Conservation (phyloP, 441 rosid species). For the Adansonia madagascariensis region DNA sequence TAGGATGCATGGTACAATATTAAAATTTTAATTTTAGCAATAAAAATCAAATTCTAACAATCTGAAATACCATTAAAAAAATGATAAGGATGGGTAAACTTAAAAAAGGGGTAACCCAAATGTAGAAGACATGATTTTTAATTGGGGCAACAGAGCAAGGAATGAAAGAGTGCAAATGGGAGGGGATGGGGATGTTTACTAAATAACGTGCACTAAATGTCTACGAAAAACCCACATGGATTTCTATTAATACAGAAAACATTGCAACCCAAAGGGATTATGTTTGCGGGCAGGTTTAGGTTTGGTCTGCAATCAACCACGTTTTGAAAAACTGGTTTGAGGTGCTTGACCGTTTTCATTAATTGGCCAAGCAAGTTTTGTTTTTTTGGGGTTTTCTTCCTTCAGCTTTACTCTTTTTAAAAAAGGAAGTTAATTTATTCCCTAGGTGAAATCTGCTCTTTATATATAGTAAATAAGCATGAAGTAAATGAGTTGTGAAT, state of each 20-base stretch:
- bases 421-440: not conserved
- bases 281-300: not conserved
- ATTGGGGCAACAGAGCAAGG: not conserved
- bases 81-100: not conserved
- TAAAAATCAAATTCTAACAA: not conserved
- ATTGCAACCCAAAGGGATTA: not conserved
- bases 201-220: slow-evolving; percentile 20
- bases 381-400: not conserved
- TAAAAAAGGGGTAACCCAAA: not conserved
- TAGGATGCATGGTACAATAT: not conserved
- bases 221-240: slow-evolving; percentile 5
- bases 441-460: not conserved
- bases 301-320: not conserved
- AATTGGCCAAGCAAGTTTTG: not conserved
- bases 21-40: not conserved
- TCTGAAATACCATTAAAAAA: not conserved
- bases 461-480: too few species aligned
- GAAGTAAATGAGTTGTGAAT: too few species aligned
- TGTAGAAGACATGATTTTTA: not conserved
- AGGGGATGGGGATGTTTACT: not conserved
- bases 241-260: not conserved
- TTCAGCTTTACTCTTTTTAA: not conserved
- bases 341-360: not conserved
- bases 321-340: not conserved
- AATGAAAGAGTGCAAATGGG: not conserved